Evolutionary conservation across 345 rosid genomes (phyloP).

Genomic region (Excoecaria cochinchinensis): DNA sequence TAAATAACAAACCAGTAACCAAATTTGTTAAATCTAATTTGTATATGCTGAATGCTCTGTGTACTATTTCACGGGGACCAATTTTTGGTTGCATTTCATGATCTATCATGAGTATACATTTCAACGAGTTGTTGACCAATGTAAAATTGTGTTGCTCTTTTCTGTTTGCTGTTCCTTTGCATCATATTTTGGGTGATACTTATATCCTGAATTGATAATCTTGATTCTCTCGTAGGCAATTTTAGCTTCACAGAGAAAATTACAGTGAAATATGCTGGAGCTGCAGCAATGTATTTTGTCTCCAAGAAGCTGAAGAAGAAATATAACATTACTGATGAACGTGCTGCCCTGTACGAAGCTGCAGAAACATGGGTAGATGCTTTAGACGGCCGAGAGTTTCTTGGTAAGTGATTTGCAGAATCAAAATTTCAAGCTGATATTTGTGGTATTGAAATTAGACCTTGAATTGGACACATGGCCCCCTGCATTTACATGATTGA

Average conservation of each 20-base stretch:
- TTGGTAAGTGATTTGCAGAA: slow-evolving; percentile 46
- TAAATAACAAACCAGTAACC: too few relatives aligned
- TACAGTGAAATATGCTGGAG: slow-evolving; percentile 85
- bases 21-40: too few relatives aligned
- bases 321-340: slow-evolving; percentile 87
- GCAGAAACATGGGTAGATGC: slow-evolving; percentile 95
- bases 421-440: background rate
- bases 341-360: slow-evolving; percentile 78
- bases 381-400: slow-evolving; percentile 64
- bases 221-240: slow-evolving; percentile 54
- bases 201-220: background rate
- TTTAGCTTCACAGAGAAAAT: slow-evolving; percentile 79
- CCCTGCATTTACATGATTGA: background rate
- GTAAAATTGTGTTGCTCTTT: background rate
- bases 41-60: too few relatives aligned
- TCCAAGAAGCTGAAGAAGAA: slow-evolving; percentile 89
- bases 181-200: background rate
- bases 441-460: background rate
- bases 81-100: too few relatives aligned
- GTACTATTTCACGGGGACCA: too few relatives aligned
- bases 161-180: background rate
- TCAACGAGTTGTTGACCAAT: too few relatives aligned
- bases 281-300: slow-evolving; percentile 88
- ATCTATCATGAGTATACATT: too few relatives aligned
- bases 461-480: background rate